Percentiles rank a stretch among this genome's conserved stretches.
Evolutionary conservation across 495 filamentous ascomycete genomes (phyloP).

Genomic region (Trichoderma parareesei): DNA sequence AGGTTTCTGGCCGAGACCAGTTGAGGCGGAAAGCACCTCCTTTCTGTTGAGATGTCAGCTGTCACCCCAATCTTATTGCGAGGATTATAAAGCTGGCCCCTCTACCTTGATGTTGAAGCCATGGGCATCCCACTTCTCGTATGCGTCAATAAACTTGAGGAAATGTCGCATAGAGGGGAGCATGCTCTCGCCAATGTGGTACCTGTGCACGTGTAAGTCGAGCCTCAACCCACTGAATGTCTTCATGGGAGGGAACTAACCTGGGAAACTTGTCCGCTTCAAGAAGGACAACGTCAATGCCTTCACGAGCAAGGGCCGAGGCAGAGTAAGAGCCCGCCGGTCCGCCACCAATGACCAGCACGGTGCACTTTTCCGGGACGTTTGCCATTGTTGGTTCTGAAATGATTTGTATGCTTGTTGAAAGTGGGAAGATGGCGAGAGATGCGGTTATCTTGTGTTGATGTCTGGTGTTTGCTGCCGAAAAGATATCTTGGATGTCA

Average conservation of each 20-base stretch:
- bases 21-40: too few species aligned
- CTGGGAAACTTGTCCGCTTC: constrained; percentile 36
- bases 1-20: too few species aligned
- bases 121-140: constrained; percentile 32
- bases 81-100: constrained; percentile 23
- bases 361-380: constrained; percentile 29
- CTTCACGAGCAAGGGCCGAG: constrained; percentile 36
- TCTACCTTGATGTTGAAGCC: constrained; percentile 27
- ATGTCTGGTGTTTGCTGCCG: too few species aligned
- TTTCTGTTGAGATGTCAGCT: constrained; percentile 29
- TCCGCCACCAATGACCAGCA: constrained; percentile 41
- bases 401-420: too few species aligned
- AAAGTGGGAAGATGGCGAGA: too few species aligned
- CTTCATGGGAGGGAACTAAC: too few species aligned
- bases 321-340: constrained; percentile 40
- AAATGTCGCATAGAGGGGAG: constrained; percentile 41
- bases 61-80: too few species aligned
- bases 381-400: too few species aligned
- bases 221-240: too few species aligned
- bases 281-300: constrained; percentile 32
- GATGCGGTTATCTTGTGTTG: too few species aligned
- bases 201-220: constrained; percentile 19
- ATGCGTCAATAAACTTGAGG: constrained; percentile 39
- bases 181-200: constrained; percentile 44
- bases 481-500: too few species aligned